Evolutionary conservation across 2,329 filamentous ascomycete species (phyloP).

Genomic region (Ophioceras dolichostomum): DNA sequence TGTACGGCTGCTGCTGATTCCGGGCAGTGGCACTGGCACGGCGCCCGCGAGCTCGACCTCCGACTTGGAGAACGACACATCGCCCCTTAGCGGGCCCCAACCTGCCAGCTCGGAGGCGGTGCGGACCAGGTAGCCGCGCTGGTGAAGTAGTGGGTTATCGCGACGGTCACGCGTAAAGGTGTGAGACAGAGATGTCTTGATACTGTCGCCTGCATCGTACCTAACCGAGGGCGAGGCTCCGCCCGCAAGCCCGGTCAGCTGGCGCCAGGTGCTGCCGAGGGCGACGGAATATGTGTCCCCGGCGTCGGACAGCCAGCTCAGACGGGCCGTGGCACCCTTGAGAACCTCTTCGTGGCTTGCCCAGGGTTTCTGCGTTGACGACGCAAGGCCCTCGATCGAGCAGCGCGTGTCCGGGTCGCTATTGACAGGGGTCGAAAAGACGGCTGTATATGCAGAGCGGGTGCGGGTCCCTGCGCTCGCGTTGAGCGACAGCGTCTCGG

Average conservation of each 20-base stretch:
- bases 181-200: slow-evolving; percentile 24
- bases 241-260: slow-evolving; percentile 62
- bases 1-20: slow-evolving; percentile 48
- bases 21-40: slow-evolving; percentile 59
- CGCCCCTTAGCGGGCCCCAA: slow-evolving; percentile 69
- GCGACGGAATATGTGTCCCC: slow-evolving; percentile 65
- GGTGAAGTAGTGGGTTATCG: slow-evolving; percentile 76
- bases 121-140: slow-evolving; percentile 69
- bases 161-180: slow-evolving; percentile 52
- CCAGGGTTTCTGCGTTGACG: slow-evolving; percentile 80
- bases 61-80: slow-evolving; percentile 90
- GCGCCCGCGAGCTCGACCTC: slow-evolving; percentile 74
- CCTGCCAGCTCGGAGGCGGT: slow-evolving; percentile 76
- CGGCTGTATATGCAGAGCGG: slow-evolving; percentile 79
- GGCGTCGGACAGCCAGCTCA: slow-evolving; percentile 57
- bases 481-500: slow-evolving; percentile 78
- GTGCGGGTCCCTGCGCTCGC: slow-evolving; percentile 84
- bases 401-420: slow-evolving; percentile 73
- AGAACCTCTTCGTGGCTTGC: slow-evolving; percentile 87
- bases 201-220: slow-evolving; percentile 72
- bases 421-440: slow-evolving; percentile 69
- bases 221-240: slow-evolving; percentile 73
- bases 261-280: slow-evolving; percentile 77
- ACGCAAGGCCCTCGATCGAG: slow-evolving; percentile 69
- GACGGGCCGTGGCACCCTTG: slow-evolving; percentile 62